phyloP scores from a whole-genome alignment of 805 yeast genomes.

The Novakomyces olei region DNA sequence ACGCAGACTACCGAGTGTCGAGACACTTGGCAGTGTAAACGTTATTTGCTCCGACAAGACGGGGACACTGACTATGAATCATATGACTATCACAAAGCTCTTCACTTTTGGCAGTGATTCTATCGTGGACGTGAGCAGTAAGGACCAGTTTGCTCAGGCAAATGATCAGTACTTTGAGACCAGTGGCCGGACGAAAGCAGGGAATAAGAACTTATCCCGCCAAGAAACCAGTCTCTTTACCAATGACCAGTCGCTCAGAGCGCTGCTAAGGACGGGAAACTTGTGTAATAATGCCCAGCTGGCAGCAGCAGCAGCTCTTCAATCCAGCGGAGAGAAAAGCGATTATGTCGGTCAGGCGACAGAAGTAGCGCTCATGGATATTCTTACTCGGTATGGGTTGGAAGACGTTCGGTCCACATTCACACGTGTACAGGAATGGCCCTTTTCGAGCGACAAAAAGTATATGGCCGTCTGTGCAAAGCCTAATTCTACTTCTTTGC shows the following conservation, averaged over 20 bases:
- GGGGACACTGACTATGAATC: slow-evolving; percentile 74
- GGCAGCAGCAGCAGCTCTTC: slow-evolving; percentile 6
- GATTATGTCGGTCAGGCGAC: slow-evolving; percentile 80
- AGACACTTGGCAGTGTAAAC: slow-evolving; percentile 82
- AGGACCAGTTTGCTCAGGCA: too few relatives aligned
- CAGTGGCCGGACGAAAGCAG: slow-evolving; percentile 1
- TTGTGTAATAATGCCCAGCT: slow-evolving; percentile 14
- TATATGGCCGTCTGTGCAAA: slow-evolving; percentile 56
- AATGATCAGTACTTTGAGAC: too few relatives aligned
- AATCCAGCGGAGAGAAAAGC: slow-evolving; percentile 23
- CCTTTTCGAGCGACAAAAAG: slow-evolving; percentile 67
- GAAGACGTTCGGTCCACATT: slow-evolving; percentile 44
- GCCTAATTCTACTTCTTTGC: slow-evolving; percentile 18
- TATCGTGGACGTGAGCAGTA: neutral
- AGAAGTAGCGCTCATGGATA: slow-evolving; percentile 73
- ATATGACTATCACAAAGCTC: slow-evolving; percentile 66
- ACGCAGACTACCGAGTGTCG: slow-evolving; percentile 82
- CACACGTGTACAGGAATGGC: slow-evolving; percentile 46
- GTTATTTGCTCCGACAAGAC: slow-evolving; percentile 86
- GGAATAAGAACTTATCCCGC: too few relatives aligned
- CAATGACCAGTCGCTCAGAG: too few relatives aligned
- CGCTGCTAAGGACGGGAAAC: slow-evolving; percentile 14
- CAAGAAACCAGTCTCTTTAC: too few relatives aligned
- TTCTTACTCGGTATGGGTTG: slow-evolving; percentile 43
- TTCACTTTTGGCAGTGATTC: slow-evolving; percentile 43